Conservation (phyloP, 345 rosid species). For the Citrus sp. region DNA sequence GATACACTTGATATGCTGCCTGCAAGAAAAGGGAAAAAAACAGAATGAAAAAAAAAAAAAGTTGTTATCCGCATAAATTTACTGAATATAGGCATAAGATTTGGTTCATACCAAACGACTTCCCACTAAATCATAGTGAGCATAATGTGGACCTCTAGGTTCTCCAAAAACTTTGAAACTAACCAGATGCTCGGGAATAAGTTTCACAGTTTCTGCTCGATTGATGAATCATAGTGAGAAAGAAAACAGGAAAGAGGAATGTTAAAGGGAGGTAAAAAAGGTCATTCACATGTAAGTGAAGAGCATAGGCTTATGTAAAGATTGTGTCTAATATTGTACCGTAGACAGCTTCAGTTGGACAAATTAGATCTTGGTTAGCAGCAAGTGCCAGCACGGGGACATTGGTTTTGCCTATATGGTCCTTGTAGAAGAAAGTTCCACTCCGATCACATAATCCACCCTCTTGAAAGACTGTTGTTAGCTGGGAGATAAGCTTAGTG, state of each 20-base stretch:
- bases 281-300: neutral
- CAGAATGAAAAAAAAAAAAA: neutral
- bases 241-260: neutral
- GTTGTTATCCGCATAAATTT: neutral
- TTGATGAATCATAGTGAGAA: slow-evolving; percentile 7
- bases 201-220: slow-evolving; percentile 73
- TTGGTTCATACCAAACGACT: slow-evolving; percentile 50
- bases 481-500: slow-evolving; percentile 67
- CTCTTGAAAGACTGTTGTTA: slow-evolving; percentile 52
- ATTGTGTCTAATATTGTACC: slow-evolving; percentile 31
- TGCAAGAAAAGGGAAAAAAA: slow-evolving; percentile 22
- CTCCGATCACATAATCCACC: slow-evolving; percentile 61
- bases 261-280: neutral
- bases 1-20: slow-evolving; percentile 58
- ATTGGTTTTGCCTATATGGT: slow-evolving; percentile 57
- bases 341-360: slow-evolving; percentile 84
- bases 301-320: neutral
- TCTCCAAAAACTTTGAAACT: slow-evolving; percentile 68
- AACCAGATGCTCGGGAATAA: slow-evolving; percentile 51
- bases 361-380: slow-evolving; percentile 75
- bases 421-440: slow-evolving; percentile 66
- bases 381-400: slow-evolving; percentile 79
- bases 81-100: neutral
- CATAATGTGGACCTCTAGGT: slow-evolving; percentile 77
- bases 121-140: slow-evolving; percentile 78